Conservation (phyloP, 768 basidiomycete genomes). For the Suillus subalutaceus region DNA sequence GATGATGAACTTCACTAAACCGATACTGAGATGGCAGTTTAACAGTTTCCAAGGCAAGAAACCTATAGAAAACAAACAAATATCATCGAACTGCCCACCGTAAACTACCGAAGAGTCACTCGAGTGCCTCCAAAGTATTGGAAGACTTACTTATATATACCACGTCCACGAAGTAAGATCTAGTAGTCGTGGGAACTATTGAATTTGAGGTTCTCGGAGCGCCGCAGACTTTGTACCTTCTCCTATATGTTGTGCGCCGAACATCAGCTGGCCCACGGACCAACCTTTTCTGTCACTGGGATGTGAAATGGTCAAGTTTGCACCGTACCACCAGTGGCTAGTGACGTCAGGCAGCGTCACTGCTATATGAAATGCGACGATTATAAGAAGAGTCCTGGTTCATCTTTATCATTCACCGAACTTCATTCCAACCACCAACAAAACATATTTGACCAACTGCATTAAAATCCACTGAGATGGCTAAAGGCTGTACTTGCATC, state of each 20-base stretch:
- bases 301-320: background rate
- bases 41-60: background rate
- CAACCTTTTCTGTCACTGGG: too few species aligned
- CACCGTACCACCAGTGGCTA: background rate
- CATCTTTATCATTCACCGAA: background rate
- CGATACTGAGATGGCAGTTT: background rate
- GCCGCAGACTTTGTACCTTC: background rate
- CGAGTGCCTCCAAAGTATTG: background rate
- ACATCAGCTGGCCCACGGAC: background rate
- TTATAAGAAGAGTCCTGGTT: background rate
- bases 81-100: background rate
- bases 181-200: constrained; percentile 7
- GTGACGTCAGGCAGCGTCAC: background rate
- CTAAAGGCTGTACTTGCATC: constrained; percentile 31
- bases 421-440: background rate
- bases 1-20: background rate
- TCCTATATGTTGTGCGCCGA: background rate
- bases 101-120: background rate
- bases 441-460: background rate
- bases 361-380: background rate
- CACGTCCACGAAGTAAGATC: background rate
- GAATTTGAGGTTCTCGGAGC: background rate
- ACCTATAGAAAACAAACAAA: background rate
- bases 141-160: background rate
- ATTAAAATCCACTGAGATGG: constrained; percentile 19